Evolutionary conservation across 2,329 filamentous ascomycete genomes (phyloP).

Genomic region (Kalmusia sp.): DNA sequence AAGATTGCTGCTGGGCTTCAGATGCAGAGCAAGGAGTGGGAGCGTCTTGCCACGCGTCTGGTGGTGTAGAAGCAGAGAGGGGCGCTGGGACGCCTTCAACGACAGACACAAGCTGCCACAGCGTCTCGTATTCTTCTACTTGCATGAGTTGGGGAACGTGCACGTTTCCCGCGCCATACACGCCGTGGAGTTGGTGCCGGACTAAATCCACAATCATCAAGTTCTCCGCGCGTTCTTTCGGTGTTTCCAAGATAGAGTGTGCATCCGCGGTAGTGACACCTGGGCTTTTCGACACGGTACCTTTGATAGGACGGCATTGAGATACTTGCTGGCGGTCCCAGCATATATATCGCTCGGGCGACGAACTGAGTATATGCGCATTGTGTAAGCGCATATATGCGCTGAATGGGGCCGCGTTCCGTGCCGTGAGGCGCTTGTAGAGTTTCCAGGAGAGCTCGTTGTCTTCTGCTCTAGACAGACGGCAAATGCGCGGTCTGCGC

Average conservation of each 20-base stretch:
- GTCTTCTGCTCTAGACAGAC: slow-evolving; percentile 38
- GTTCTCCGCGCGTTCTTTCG: slow-evolving; percentile 94
- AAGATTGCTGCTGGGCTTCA: slow-evolving; percentile 9
- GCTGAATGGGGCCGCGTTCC: slow-evolving; percentile 84
- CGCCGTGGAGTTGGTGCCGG: slow-evolving; percentile 89
- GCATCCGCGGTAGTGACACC: slow-evolving; percentile 75
- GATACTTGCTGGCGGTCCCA: slow-evolving; percentile 68
- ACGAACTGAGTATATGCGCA: slow-evolving; percentile 77
- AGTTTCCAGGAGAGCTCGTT: slow-evolving; percentile 66
- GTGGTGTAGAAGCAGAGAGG: slow-evolving; percentile 30
- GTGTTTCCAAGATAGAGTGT: slow-evolving; percentile 73
- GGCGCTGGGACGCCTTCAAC: slow-evolving; percentile 68
- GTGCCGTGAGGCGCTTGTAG: slow-evolving; percentile 72
- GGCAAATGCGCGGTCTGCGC: slow-evolving; percentile 28
- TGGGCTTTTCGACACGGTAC: slow-evolving; percentile 82
- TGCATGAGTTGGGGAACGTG: slow-evolving; percentile 78
- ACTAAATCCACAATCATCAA: slow-evolving; percentile 98
- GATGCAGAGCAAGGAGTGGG: slow-evolving; percentile 24
- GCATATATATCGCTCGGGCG: slow-evolving; percentile 86
- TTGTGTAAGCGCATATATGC: slow-evolving; percentile 74
- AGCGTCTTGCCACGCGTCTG: slow-evolving; percentile 42
- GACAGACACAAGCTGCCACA: slow-evolving; percentile 90
- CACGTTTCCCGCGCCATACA: slow-evolving; percentile 78
- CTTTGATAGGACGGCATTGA: slow-evolving; percentile 94
- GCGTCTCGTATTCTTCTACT: slow-evolving; percentile 88